Evolutionary conservation across 805 yeast species (phyloP).

Genomic region (Schwanniomyces pseudopolymorphus): DNA sequence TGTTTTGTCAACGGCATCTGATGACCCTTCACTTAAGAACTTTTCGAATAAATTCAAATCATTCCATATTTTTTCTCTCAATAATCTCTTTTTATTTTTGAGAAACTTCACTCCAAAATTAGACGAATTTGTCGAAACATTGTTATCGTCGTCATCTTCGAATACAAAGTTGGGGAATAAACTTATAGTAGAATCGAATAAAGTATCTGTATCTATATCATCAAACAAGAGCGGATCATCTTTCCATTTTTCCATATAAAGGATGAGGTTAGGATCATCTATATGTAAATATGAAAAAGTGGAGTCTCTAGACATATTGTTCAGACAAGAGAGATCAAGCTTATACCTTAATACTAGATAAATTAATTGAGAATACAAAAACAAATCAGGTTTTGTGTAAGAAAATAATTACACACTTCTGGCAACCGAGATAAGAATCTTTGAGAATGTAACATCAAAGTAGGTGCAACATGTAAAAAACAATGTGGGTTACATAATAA

Average conservation of each 20-base stretch:
- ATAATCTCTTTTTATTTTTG: constrained; percentile 29
- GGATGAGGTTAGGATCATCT: constrained; percentile 37
- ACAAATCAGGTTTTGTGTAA: not conserved
- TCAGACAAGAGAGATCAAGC: not conserved
- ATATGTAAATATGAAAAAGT: constrained; percentile 34
- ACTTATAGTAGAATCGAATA: constrained; percentile 35
- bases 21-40: constrained; percentile 20
- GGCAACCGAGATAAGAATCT: too few relatives aligned
- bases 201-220: constrained; percentile 39
- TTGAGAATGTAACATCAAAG: too few relatives aligned
- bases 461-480: too few relatives aligned
- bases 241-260: constrained; percentile 42
- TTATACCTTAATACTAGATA: not conserved
- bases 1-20: constrained; percentile 27
- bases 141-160: constrained; percentile 43
- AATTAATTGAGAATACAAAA: not conserved
- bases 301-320: constrained; percentile 15
- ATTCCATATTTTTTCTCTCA: constrained; percentile 34
- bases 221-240: constrained; percentile 41
- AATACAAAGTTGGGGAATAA: constrained; percentile 36
- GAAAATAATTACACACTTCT: too few relatives aligned
- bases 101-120: constrained; percentile 39
- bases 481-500: too few relatives aligned
- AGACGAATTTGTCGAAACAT: constrained; percentile 33
- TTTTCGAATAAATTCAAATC: constrained; percentile 31